A percentile compares a stretch with the other conserved stretches of the same genome.
Evolutionary conservation across 2,329 filamentous ascomycete species (phyloP).

Genomic region (Penicillium sp.): DNA sequence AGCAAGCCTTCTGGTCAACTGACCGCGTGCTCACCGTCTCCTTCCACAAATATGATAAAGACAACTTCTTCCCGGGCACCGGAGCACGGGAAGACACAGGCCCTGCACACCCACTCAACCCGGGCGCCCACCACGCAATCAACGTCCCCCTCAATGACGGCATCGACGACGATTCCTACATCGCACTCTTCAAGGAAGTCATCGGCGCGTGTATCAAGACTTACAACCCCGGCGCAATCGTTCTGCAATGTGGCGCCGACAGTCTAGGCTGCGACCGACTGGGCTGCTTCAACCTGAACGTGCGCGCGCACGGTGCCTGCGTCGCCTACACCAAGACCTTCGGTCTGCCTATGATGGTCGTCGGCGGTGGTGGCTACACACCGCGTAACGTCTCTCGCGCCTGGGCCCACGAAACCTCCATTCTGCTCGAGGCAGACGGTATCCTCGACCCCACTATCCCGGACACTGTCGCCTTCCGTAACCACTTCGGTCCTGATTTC

Average conservation of each 20-base stretch:
- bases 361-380: slow-evolving; percentile 94
- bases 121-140: slow-evolving; percentile 82
- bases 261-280: slow-evolving; percentile 89
- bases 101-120: slow-evolving; percentile 76
- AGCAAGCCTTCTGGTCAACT: slow-evolving; percentile 86
- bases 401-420: slow-evolving; percentile 94
- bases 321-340: slow-evolving; percentile 84
- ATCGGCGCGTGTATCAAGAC: slow-evolving; percentile 74
- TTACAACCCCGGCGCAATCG: slow-evolving; percentile 87
- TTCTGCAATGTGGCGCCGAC: slow-evolving; percentile 93
- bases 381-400: slow-evolving; percentile 93
- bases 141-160: slow-evolving; percentile 90
- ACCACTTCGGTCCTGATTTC: slow-evolving; percentile 85
- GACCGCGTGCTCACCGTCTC: slow-evolving; percentile 90
- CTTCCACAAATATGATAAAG: slow-evolving; percentile 93
- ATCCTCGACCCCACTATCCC: slow-evolving; percentile 73
- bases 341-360: slow-evolving; percentile 77
- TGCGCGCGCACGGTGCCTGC: slow-evolving; percentile 88
- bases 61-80: slow-evolving; percentile 84
- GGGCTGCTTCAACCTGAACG: slow-evolving; percentile 94
- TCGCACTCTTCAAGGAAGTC: slow-evolving; percentile 76
- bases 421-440: slow-evolving; percentile 73
- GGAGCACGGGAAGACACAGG: slow-evolving; percentile 85
- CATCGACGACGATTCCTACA: slow-evolving; percentile 87
- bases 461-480: slow-evolving; percentile 75